Percentiles rank a stretch among this genome's conserved stretches.
Conservation (phyloP, 176 grass and related monocot species). For the Chloris gayana region DNA sequence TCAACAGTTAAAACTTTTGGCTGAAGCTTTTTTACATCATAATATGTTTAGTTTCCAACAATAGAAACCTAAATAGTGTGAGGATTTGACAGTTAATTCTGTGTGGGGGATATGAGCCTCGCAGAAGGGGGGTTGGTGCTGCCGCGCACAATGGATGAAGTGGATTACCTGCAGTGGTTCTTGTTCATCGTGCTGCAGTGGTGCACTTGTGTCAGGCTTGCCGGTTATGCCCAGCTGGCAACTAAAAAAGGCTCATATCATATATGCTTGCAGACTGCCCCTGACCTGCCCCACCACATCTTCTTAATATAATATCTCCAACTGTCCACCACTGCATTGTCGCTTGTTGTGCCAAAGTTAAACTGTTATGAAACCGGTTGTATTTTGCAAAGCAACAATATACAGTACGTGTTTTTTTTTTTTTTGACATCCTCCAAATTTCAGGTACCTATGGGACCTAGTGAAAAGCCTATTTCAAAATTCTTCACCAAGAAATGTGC, state of each 20-base stretch:
- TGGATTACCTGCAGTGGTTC: not conserved
- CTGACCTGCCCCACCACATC: not conserved
- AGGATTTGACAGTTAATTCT: not conserved
- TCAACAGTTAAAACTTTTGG: not conserved
- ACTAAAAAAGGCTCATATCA: not conserved
- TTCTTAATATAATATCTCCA: not conserved
- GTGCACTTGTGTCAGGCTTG: not conserved
- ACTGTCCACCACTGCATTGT: too few species aligned
- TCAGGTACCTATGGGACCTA: conserved; percentile 61
- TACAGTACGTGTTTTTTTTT: not conserved
- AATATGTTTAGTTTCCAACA: not conserved
- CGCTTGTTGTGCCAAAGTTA: not conserved
- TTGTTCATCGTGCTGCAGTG: not conserved
- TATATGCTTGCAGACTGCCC: not conserved
- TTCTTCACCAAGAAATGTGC: conserved; percentile 75
- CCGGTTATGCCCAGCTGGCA: not conserved
- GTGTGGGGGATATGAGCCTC: not conserved
- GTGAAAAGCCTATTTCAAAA: conserved; percentile 64
- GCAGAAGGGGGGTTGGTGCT: not conserved
- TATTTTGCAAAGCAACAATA: conserved; percentile 3
- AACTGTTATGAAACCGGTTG: not conserved
- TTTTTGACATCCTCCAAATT: conserved; percentile 26
- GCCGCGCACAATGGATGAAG: not conserved
- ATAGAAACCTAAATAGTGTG: not conserved
- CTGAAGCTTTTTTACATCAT: not conserved